phyloP scores from a whole-genome alignment of 352 stramenopile genomes.

The Phytophthora crassamura region DNA sequence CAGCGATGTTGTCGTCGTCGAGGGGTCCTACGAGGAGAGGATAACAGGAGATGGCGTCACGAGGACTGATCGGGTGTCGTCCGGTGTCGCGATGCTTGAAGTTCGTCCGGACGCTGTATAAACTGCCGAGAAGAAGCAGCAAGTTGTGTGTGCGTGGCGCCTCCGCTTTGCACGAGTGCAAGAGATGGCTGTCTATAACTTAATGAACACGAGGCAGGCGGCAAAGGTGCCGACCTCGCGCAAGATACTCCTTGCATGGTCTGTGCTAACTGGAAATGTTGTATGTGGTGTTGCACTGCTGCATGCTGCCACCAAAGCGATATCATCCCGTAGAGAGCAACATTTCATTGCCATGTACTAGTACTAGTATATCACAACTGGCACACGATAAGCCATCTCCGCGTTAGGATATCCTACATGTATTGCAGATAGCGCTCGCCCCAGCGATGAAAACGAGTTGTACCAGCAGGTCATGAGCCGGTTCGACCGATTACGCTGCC shows the following conservation, averaged over 20 bases:
- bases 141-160: slow-evolving; percentile 15
- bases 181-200: slow-evolving; percentile 31
- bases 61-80: slow-evolving; percentile 16
- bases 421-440: background rate
- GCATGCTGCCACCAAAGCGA: too few species aligned
- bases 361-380: too few species aligned
- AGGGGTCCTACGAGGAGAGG: slow-evolving; percentile 30
- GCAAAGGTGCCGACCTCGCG: background rate
- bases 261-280: background rate
- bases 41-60: slow-evolving; percentile 11
- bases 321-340: too few species aligned
- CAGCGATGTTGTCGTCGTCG: slow-evolving; percentile 24
- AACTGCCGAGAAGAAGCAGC: background rate
- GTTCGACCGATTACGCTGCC: background rate
- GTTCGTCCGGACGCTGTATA: slow-evolving; percentile 22
- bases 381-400: background rate
- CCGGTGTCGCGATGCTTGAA: slow-evolving; percentile 31
- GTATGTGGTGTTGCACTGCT: background rate
- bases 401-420: background rate
- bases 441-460: background rate
- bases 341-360: too few species aligned
- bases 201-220: slow-evolving; percentile 17
- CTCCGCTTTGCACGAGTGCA: background rate
- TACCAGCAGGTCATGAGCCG: slow-evolving; percentile 1
- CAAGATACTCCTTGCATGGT: background rate